phyloP scores from a whole-genome alignment of 805 yeast genomes.

The Candida parachauliodes region DNA sequence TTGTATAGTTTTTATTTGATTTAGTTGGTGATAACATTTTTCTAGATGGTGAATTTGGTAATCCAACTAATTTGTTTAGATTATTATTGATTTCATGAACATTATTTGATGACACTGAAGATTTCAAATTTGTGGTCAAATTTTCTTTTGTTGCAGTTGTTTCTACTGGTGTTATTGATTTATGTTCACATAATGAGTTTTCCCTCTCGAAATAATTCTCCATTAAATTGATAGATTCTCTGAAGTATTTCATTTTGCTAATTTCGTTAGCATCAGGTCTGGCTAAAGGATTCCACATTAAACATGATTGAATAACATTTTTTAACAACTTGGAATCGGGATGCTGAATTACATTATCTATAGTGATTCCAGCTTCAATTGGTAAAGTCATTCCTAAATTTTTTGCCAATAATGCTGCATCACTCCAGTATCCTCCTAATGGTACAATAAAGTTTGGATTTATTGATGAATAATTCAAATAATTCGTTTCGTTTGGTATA shows the following conservation, averaged over 20 bases:
- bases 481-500: conserved; percentile 21
- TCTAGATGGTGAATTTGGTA: conserved; percentile 8
- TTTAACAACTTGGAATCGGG: conserved; percentile 41
- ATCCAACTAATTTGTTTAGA: conserved; percentile 6
- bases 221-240: conserved; percentile 27
- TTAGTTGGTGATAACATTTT: conserved; percentile 5
- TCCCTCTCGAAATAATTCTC: conserved; percentile 8
- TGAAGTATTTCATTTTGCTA: conserved; percentile 53
- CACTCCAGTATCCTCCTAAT: conserved; percentile 73
- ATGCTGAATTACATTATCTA: conserved; percentile 44
- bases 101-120: neutral
- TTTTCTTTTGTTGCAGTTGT: neutral
- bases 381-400: conserved; percentile 59
- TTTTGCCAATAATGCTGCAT: conserved; percentile 50
- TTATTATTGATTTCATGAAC: neutral
- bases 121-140: neutral
- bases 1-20: neutral
- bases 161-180: neutral
- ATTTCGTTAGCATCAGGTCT: conserved; percentile 52
- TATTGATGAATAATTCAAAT: conserved; percentile 1
- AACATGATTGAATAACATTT: conserved; percentile 45
- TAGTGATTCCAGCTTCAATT: conserved; percentile 44
- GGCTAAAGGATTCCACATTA: conserved; percentile 76
- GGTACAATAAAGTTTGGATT: conserved; percentile 29
- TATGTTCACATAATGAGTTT: neutral